Base-by-base conservation (phyloP, 148 eudicot genomes). In the Fagopyrum tataricum region DNA sequence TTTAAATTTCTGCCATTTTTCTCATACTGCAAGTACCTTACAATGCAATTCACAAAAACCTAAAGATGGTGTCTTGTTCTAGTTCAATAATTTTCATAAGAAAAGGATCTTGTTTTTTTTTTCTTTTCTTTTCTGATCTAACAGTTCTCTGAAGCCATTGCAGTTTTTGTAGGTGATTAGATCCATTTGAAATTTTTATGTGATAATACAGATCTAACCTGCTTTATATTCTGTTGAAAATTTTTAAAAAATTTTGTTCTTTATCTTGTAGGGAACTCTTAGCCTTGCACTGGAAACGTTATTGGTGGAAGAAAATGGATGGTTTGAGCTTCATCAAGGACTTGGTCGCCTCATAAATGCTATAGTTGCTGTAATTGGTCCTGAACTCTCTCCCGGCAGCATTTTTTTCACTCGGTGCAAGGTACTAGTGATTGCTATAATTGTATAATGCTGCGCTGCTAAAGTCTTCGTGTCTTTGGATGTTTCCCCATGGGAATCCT, bases 341-440 rank as follows among this genome's bases (percentile, higher is more conserved):
- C 84, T 95, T 71, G 98, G 96, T 76, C 96, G 96, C 71, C 92
- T 95, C 55, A 88, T 95, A 76, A 95, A 95, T 87, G 98, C 98
- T 75, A 88, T 95, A 83, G 98, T 95, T 77, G 96, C 98, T 81
- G 93, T 91, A 72, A 87, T 91, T 80, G 98, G 98, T 77, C 98
- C 98, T 75, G 98, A 95, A 80, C 98, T 95, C 83, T 80, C 91
- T 53, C 93, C 98, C 70, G 98, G 92, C 73, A 95, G 98, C 87
- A 91, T 84, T 79, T 95, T 95, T 77, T 95, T 95, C 84, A 91
- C 98, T 13, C 98, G 97, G 75, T 91, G 97, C 90, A 95, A 91
- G 98, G 98, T 95, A 81, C 49, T 18, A 10, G 71, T 41, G 53
- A 71, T 44, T 75, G 47, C 40, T 74, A 15, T 39, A 39, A 41